Evolutionary conservation across 106 monocot species (phyloP), one percentile per base, ranked within the genome.

Genomic region (Cymbidium sinense): DNA sequence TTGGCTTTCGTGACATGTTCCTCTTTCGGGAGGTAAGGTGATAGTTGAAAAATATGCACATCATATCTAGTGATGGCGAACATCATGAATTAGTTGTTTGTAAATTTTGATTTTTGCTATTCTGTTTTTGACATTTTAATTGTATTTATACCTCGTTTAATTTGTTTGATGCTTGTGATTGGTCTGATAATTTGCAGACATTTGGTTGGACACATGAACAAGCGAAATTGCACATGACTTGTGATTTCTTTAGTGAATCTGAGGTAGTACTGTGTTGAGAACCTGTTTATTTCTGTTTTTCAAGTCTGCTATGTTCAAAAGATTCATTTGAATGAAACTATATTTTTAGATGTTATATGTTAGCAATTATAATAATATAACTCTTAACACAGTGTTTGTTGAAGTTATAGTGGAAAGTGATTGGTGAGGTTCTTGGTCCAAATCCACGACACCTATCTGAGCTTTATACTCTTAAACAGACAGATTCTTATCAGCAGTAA

Each of bases 391-490:
- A 47, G 64, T 86, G 11, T 76, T 80, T 82, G 61, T 80, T 89
- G 85, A 91, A 91, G 81, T 89, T 90, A 71, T 85, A 98, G 96
- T 98, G 94, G 96, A 94, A 90, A 83, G 89, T 90, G 76, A 87
- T 98, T 44, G 85, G 85, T 69, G 94, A 98, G 80, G 90, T 98
- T 82, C 86, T 98, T 82, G 94, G 94, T 18, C 64, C 94, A 81
- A 98, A 90, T 62, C 93, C 88, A 35, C 85, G 96, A 7, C 96
- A 98, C 62, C 86, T 98, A 58, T 92, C 88, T 33, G 96, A 98
- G 73, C 47, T 98, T 18, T 87, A 98, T 82, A 52, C 75, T 29
- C 86, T 98, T 41, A 94, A 90, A 82, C 82, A 87, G 76, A 84
- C 82, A 43, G 84, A 73, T 67, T 34, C 67, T 83, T 83, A 78